Evolutionary conservation across 177 flowering plant species (phyloP), one percentile per base, ranked within the genome.

Genomic region (Vitis hybrid): DNA sequence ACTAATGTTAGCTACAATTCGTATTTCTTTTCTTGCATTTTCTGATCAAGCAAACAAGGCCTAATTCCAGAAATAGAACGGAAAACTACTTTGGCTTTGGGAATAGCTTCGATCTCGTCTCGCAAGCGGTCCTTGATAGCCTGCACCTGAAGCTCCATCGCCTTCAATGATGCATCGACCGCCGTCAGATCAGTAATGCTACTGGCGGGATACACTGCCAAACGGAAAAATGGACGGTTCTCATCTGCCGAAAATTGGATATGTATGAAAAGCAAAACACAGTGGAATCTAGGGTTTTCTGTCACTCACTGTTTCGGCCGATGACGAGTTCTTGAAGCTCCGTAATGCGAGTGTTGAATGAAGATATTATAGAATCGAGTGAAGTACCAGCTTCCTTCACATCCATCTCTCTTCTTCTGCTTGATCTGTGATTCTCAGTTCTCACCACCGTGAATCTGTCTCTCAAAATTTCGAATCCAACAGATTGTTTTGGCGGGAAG

Each of bases 251-350:
- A 14, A 59, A 62, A 11, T 35, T 9, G 9, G 51, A 52, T 7
- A 5, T 12, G 6, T 19, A 64, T 1, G 5, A 32, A 62, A n/a
- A 52, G 10, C 52, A 40, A 57, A 65, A 32, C 46, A 9, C 35
- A 52, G 27, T 8, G 7, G 32, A 58, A 51, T 8, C 27, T n/a
- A 68, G 58, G 10, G 5, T 10, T 24, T 11, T 11, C 48, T 61
- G 1, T 13, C 16, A 64, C 83, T 80, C 74, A 91, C 98, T 90
- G 90, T 91, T 93, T 67, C 98, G 86, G 48, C 81, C 97, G 50
- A 95, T 86, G 32, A 88, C 94, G 66, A 95, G 86, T 69, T 94
- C 92, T 52, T 91, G 99, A 24, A 93, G 89, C 81, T 93, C 94
- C 1, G 84, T 68, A 3, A 95, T 86, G 13, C 92, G 95, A 60